Base-by-base conservation (phyloP, 768 basidiomycete species). In the Naematelia encephala region DNA sequence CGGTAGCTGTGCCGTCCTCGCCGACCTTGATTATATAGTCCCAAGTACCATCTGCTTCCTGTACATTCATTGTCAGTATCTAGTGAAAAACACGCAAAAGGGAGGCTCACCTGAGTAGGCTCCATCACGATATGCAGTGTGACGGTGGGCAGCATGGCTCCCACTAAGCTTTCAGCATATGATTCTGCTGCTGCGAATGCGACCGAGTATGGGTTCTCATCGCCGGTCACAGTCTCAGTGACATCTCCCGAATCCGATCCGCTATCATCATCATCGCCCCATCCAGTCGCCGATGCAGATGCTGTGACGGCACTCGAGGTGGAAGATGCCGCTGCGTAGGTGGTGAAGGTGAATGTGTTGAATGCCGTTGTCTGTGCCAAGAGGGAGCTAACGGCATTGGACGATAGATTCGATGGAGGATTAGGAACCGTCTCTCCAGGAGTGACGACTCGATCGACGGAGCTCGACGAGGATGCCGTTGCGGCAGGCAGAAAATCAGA, bases 21-120 rank as follows among this genome's bases (percentile, higher is more conserved):
- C 76, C 76, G 16, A 77, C 60, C 16, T 69, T 61, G 16, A 75
- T 65, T 14, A 77, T 69, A 47, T 77, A 77, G 48, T 77, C 74
- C 76, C 76, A 77, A 13, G 63, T 55, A 42, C 76, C 76, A 46
- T 77, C 76, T 27, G 76, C 60, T 56, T 70, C 70, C 74, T 75
- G 47, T 13, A 22, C 8, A 8, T 39, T 16, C 8, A 39, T 8
- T 39, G 34, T 39, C 34, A 39, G 34, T 39, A 39, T 16, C 8
- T 8, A 16, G 8, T 16, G 34, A 8, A 39, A 8, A 10, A 49
- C n/a, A 57, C 29, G 43, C 10, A 28, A 5, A 22, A 14, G 46
- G 44, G 5, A 5, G 19, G 66, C 74, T 64, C 57, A 73, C 74
- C 69, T 77, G 74, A 25, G 74, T 74, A 34, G 76, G 76, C 11